Conservation (phyloP, 2,329 filamentous ascomycete genomes). For the Penicillium sumatraense region DNA sequence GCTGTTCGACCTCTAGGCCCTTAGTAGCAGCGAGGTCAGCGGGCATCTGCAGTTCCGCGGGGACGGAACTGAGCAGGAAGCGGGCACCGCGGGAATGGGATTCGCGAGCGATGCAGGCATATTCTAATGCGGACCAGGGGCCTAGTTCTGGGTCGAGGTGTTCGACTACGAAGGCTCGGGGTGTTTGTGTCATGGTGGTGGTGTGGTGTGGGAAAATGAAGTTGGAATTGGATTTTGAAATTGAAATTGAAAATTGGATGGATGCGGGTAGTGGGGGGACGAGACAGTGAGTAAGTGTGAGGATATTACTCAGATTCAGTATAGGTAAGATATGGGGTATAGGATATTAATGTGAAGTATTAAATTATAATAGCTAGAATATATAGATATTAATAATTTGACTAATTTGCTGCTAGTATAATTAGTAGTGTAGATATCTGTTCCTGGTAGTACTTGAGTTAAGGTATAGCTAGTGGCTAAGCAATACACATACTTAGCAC, state of each 20-base stretch:
- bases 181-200: constrained; percentile 31
- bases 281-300: not conserved
- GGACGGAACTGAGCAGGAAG: constrained; percentile 84
- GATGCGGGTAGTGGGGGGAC: constrained; percentile 6
- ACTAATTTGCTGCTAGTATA: too few relatives aligned
- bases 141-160: constrained; percentile 95
- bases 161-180: constrained; percentile 86
- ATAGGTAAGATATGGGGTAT: not conserved
- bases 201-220: not conserved
- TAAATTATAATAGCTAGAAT: too few relatives aligned
- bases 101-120: constrained; percentile 83
- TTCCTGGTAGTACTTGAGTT: too few relatives aligned
- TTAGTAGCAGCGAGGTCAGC: constrained; percentile 64
- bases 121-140: constrained; percentile 92
- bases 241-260: constrained; percentile 8
- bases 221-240: too few relatives aligned
- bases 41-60: constrained; percentile 65
- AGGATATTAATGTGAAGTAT: too few relatives aligned
- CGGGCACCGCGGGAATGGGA: constrained; percentile 67
- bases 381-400: too few relatives aligned
- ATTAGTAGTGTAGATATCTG: too few relatives aligned
- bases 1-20: constrained; percentile 71
- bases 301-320: too few relatives aligned
- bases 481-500: too few relatives aligned
- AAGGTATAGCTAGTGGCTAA: too few relatives aligned